These are phyloP conservation scores for Bassia scoparia DNA, from an alignment of 148 eudicot species.

Conservation along the genomic window DNA sequence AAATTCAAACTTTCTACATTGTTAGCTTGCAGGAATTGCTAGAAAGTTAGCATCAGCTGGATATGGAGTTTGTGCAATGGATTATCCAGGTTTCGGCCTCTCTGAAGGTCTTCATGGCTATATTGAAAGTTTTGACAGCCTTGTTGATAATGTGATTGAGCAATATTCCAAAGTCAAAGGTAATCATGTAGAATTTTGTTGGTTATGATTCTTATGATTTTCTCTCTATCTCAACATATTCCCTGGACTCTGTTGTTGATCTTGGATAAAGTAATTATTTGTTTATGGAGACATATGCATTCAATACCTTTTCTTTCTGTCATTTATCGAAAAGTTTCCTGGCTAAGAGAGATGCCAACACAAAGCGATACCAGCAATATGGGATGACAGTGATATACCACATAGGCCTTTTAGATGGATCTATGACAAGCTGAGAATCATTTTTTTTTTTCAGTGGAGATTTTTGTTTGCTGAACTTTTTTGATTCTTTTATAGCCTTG, in stretches of 20 bases:
- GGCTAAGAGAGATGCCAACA: not conserved
- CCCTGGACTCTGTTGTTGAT: not conserved
- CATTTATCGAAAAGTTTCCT: not conserved
- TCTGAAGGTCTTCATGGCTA: slow-evolving; percentile 96
- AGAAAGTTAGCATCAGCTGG: slow-evolving; percentile 79
- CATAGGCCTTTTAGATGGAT: not conserved
- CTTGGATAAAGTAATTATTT: not conserved
- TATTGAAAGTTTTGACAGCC: slow-evolving; percentile 62
- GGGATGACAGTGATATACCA: slow-evolving; percentile 6
- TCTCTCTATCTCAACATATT: not conserved
- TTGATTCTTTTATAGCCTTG: slow-evolving; percentile 1
- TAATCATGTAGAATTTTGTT: slow-evolving; percentile 21
- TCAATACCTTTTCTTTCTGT: not conserved
- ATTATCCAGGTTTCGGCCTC: slow-evolving; percentile 98
- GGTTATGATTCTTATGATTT: slow-evolving; percentile 1
- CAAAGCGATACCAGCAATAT: slow-evolving; percentile 9
- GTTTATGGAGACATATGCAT: not conserved
- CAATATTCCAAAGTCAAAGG: slow-evolving; percentile 72
- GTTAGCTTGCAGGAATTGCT: slow-evolving; percentile 70
- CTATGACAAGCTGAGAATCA: not conserved
- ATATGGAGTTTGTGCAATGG: slow-evolving; percentile 88
- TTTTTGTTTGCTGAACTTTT: not conserved
- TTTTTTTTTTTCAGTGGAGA: not conserved
- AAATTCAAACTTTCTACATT: slow-evolving; percentile 24
- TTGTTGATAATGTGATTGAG: slow-evolving; percentile 86